Percentiles rank a stretch among this genome's conserved stretches.
phyloP scores from a whole-genome alignment of 2,329 filamentous ascomycete genomes.

The Claviceps sp. region DNA sequence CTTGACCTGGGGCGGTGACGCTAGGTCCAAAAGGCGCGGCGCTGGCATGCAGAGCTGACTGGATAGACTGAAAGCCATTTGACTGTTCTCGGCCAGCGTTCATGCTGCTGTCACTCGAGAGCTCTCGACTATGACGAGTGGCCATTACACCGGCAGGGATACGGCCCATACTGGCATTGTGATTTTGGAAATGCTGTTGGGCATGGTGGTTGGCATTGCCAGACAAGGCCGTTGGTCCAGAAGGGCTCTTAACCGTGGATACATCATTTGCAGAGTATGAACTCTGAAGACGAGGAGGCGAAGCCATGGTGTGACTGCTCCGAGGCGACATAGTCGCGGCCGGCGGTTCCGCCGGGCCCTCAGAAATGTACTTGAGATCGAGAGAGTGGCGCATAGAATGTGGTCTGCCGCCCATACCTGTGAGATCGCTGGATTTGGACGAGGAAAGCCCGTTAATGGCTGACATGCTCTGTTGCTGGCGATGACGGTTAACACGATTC shows the following conservation, averaged over 20 bases:
- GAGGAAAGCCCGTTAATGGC: constrained; percentile 29
- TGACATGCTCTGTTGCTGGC: constrained; percentile 47
- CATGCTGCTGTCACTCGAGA: constrained; percentile 38
- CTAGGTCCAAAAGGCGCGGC: constrained; percentile 66
- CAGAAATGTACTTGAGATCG: constrained; percentile 37
- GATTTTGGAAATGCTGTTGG: constrained; percentile 56
- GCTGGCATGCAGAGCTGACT: constrained; percentile 66
- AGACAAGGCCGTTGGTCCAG: constrained; percentile 28
- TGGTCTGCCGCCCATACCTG: constrained; percentile 33
- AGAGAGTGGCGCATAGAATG: constrained; percentile 44
- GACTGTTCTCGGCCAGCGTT: constrained; percentile 29
- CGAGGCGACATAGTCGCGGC: constrained; percentile 31
- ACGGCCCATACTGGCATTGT: constrained; percentile 70
- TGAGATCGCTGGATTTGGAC: constrained; percentile 30
- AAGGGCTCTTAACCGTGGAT: constrained; percentile 64
- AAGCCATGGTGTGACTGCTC: constrained; percentile 37
- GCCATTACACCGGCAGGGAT: constrained; percentile 55
- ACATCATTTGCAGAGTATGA: constrained; percentile 88
- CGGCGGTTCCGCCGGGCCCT: constrained; percentile 26
- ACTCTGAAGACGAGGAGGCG: constrained; percentile 63
- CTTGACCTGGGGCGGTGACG: constrained; percentile 16
- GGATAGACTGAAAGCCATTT: constrained; percentile 43
- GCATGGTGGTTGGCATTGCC: constrained; percentile 44
- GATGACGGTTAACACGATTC: constrained; percentile 51
- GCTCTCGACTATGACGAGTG: constrained; percentile 60